Evolutionary conservation across 768 basidiomycete species (phyloP).

Genomic region (Phaeotremella skinneri): DNA sequence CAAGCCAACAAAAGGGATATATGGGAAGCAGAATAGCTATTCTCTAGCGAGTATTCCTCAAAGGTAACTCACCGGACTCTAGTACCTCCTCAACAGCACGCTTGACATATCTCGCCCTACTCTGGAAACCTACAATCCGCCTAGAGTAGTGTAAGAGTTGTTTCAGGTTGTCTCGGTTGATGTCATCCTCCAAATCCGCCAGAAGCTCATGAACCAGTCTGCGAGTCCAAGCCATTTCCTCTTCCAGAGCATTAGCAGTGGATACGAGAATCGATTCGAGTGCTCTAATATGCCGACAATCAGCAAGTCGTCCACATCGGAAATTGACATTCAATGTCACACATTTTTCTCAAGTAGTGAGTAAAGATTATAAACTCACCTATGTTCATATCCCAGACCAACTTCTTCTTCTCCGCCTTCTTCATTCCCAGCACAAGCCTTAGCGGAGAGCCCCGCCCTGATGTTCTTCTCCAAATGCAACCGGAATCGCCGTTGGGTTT

Average conservation of each 20-base stretch:
- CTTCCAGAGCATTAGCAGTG: constrained; percentile 86
- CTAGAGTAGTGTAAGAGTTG: constrained; percentile 88
- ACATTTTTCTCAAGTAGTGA: background rate
- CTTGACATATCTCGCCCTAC: constrained; percentile 84
- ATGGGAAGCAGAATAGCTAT: background rate
- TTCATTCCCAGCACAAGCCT: constrained; percentile 7
- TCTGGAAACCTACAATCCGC: constrained; percentile 81
- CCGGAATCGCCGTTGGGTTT: constrained; percentile 38
- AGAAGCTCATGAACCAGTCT: constrained; percentile 84
- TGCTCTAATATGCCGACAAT: constrained; percentile 59
- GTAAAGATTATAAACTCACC: constrained; percentile 28
- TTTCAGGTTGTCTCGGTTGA: constrained; percentile 91
- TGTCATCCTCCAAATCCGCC: constrained; percentile 90
- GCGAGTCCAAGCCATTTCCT: constrained; percentile 90
- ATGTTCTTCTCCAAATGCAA: constrained; percentile 46
- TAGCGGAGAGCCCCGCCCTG: constrained; percentile 28
- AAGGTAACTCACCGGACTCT: constrained; percentile 66
- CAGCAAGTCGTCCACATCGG: background rate
- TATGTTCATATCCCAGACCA: constrained; percentile 45
- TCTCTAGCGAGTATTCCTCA: constrained; percentile 4
- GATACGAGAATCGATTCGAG: constrained; percentile 90
- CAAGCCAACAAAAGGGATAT: constrained; percentile 5
- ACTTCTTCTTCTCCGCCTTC: constrained; percentile 29
- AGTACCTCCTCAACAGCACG: constrained; percentile 88
- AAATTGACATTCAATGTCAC: too few species aligned